Evolutionary conservation across 2,329 filamentous ascomycete species (phyloP), one percentile per base, ranked within the genome.

Genomic region (Neonectria hederae): DNA sequence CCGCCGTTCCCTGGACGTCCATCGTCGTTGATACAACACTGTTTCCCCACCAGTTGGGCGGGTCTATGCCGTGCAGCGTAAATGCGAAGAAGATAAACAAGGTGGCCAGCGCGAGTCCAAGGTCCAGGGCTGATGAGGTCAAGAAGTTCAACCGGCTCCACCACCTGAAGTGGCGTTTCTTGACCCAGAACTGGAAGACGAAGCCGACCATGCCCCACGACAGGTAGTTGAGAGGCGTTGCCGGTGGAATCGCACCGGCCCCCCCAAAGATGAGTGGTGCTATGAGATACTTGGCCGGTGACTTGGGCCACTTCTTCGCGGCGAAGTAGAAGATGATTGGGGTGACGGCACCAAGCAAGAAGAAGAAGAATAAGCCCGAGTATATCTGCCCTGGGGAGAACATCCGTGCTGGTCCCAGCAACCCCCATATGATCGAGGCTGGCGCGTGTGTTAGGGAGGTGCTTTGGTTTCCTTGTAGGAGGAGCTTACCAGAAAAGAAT

Each of bases 71-170:
- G 22, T 88, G 86, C 68, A 93, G 78, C 1, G 88, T 88, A 65
- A 93, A 87, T 0, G 87, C 86, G 66, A 93, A 87, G 80, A 93
- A 92, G 68, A 92, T 89, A 65, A 91, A 78, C 46, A 93, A 83
- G 2, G 90, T 92, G 19, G 83, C 84, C 26, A 93, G 79, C 2
- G 89, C 89, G 1, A 93, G 81, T 2, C 90, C 91, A 13, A 91
- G 82, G 69, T 93, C 91, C 52, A 93, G 81, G 0, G 87, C 90
- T 0, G 89, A 90, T 13, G 89, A 90, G 0, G 90, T 90, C 65
- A 93, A 78, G 72, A 91, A 93, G 79, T 92, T 93, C 74, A 92
- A 86, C 26, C 89, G 84, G 77, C 86, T 87, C 91, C 91, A 93
- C 91, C 91, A 93, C 28, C 80, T 84, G 66, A 87, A 88, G 75